Evolutionary conservation across 208 protist species (phyloP).

Genomic region (Tritrichomonas foetus): DNA sequence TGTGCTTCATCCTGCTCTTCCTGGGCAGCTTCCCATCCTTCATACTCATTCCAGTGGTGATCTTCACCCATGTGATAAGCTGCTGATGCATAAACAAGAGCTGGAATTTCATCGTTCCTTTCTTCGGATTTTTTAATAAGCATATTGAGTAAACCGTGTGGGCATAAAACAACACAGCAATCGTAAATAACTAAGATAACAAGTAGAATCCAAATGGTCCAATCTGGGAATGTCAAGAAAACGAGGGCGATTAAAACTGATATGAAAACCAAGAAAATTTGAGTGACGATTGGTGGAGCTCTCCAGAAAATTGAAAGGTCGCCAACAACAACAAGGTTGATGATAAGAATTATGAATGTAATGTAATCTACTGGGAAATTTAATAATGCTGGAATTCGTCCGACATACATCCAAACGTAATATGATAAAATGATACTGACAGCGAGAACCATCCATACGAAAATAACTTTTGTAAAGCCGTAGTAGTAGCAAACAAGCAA

Average conservation of each 20-base stretch:
- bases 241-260: background rate
- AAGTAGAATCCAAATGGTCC: background rate
- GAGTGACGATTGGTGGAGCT: background rate
- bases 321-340: background rate
- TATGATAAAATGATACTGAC: background rate
- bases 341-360: background rate
- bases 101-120: background rate
- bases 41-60: background rate
- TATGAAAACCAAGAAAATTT: background rate
- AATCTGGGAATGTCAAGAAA: background rate
- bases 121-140: conserved; percentile 3
- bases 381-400: background rate
- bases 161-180: background rate
- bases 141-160: background rate
- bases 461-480: background rate
- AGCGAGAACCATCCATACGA: background rate
- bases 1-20: background rate
- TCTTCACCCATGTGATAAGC: background rate
- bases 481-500: background rate
- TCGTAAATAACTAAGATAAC: background rate
- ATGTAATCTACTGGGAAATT: background rate
- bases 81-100: background rate
- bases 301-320: background rate
- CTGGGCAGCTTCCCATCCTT: background rate
- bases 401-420: background rate